These are phyloP conservation scores for Solanum acaule DNA, from an alignment of 257 asterid species.

Conservation along the genomic window DNA sequence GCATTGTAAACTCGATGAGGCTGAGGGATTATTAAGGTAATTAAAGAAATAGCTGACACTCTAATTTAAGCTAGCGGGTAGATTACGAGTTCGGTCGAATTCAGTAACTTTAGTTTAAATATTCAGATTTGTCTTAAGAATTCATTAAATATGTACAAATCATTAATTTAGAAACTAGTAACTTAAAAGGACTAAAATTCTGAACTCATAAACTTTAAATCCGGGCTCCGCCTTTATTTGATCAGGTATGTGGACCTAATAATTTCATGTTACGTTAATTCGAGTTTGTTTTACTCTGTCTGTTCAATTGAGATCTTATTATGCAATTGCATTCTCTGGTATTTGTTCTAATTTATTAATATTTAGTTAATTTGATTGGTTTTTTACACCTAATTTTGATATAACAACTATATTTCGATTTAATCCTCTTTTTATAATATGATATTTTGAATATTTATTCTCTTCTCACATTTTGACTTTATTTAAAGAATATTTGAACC, in stretches of 20 bases:
- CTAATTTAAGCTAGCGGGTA: too few relatives aligned
- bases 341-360: not conserved
- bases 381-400: too few relatives aligned
- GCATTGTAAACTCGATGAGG: not conserved
- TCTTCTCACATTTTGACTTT: not conserved
- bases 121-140: not conserved
- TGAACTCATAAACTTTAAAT: not conserved
- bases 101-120: not conserved
- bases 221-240: rapidly evolving
- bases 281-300: not conserved
- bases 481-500: conserved; percentile 3
- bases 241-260: not conserved
- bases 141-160: not conserved
- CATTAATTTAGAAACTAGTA: not conserved
- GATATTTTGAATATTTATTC: not conserved
- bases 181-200: not conserved
- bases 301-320: not conserved
- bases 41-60: not conserved
- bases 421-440: too few relatives aligned
- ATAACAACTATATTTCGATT: too few relatives aligned
- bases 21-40: not conserved
- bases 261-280: not conserved
- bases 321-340: not conserved
- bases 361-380: too few relatives aligned
- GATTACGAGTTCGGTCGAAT: too few relatives aligned